Evolutionary conservation across 352 stramenopile genomes (phyloP).

Genomic region (Phytopythium ostracodes): DNA sequence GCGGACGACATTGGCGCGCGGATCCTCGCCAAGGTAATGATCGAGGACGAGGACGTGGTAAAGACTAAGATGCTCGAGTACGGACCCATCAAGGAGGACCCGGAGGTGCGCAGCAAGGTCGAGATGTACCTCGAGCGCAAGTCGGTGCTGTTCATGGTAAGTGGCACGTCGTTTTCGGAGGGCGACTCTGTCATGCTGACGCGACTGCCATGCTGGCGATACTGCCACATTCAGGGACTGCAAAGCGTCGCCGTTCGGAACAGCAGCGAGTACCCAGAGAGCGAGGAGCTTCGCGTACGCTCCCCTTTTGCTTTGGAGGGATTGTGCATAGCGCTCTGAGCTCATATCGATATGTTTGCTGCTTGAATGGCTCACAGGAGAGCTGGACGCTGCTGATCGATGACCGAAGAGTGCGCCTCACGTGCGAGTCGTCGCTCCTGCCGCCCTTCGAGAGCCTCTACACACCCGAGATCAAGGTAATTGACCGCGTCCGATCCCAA

Average conservation of each 20-base stretch:
- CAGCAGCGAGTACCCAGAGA: slow-evolving; percentile 49
- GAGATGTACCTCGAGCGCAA: slow-evolving; percentile 80
- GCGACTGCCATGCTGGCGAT: too few relatives aligned
- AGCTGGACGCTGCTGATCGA: slow-evolving; percentile 83
- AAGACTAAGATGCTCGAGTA: slow-evolving; percentile 84
- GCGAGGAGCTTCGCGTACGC: slow-evolving; percentile 58
- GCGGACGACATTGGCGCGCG: slow-evolving; percentile 76
- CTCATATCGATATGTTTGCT: slow-evolving; percentile 3
- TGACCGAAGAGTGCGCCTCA: slow-evolving; percentile 65
- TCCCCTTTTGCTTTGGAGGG: background rate
- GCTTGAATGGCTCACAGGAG: slow-evolving; percentile 30
- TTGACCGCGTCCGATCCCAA: background rate
- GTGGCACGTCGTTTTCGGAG: background rate
- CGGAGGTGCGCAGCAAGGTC: slow-evolving; percentile 81
- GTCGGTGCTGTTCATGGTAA: slow-evolving; percentile 79
- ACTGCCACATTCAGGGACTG: slow-evolving; percentile 18
- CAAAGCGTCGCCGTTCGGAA: slow-evolving; percentile 54
- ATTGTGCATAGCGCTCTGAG: background rate
- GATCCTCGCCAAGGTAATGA: slow-evolving; percentile 72
- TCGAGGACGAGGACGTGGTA: slow-evolving; percentile 62
- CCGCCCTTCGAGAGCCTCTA: slow-evolving; percentile 79
- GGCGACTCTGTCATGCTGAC: background rate
- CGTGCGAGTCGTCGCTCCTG: slow-evolving; percentile 78
- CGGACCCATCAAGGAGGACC: slow-evolving; percentile 79
- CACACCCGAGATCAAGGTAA: slow-evolving; percentile 60